These are phyloP conservation scores for Chamaecyparis obtusa DNA, from an alignment of 75 land plant genomes.

Conservation along the genomic window DNA sequence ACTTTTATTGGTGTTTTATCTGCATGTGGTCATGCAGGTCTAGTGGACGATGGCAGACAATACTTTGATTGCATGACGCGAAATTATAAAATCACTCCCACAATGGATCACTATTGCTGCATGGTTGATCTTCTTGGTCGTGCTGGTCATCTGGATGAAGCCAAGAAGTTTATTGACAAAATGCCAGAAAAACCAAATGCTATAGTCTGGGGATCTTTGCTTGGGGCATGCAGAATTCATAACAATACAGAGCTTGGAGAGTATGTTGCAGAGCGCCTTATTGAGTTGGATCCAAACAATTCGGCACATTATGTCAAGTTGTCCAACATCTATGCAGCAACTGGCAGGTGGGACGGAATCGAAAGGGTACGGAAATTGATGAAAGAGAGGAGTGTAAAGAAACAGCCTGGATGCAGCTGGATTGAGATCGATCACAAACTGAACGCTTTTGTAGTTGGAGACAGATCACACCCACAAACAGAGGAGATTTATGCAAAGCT, in stretches of 20 bases:
- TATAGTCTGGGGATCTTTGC: conserved; percentile 22
- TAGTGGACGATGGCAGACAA: conserved; percentile 15
- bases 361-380: conserved; percentile 14
- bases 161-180: conserved; percentile 13
- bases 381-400: conserved; percentile 3
- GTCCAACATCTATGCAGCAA: conserved; percentile 18
- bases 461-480: conserved; percentile 15
- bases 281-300: conserved; percentile 15
- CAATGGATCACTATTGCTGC: conserved; percentile 18
- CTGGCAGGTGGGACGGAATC: conserved; percentile 10
- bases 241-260: conserved; percentile 19
- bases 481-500: conserved; percentile 15
- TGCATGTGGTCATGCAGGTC: conserved; percentile 20
- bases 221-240: conserved; percentile 21
- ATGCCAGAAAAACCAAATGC: conserved; percentile 10
- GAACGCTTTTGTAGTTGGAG: conserved; percentile 14
- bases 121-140: conserved; percentile 36
- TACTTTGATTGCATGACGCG: conserved; percentile 16
- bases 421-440: conserved; percentile 11
- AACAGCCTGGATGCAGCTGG: conserved; percentile 14
- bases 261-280: conserved; percentile 15
- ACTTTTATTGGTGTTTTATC: conserved; percentile 22
- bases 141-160: conserved; percentile 20
- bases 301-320: conserved; percentile 9
- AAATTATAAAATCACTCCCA: conserved; percentile 6